A percentile compares a stretch with the other conserved stretches of the same genome.
These are phyloP conservation scores for Choiromyces venosus DNA, from an alignment of 495 filamentous ascomycete species.

Conservation along the genomic window DNA sequence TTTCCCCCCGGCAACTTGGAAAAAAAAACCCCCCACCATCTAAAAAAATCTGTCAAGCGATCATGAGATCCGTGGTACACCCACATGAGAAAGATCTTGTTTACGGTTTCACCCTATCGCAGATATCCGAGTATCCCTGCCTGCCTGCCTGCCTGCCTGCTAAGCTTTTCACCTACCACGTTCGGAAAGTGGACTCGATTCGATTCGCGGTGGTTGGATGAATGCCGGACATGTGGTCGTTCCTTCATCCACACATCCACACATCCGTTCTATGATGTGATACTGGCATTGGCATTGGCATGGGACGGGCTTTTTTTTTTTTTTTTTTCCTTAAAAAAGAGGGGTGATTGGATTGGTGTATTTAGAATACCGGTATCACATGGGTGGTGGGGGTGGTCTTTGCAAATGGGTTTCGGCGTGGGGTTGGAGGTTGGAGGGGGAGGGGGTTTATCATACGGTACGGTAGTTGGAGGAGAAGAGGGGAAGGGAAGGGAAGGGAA, in stretches of 20 bases:
- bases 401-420: no score
- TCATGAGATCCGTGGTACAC: neutral
- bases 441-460: no score
- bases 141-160: neutral
- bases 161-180: neutral
- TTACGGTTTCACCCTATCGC: neutral
- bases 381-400: no score
- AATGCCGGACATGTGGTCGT: neutral
- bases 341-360: no score
- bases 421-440: no score
- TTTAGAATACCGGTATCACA: no score
- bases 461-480: no score
- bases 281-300: no score
- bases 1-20: neutral
- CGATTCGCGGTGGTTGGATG: neutral
- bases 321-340: neutral
- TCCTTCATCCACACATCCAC: neutral
- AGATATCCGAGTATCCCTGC: neutral
- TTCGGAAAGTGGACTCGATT: neutral
- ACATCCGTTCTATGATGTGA: neutral
- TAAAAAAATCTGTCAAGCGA: neutral
- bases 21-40: no score
- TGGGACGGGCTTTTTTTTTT: neutral
- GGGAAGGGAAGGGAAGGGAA: no score
- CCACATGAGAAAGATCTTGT: neutral